Base-by-base conservation (phyloP, 1,284 basidiomycete species). In the Boletus albobrunnescens region DNA sequence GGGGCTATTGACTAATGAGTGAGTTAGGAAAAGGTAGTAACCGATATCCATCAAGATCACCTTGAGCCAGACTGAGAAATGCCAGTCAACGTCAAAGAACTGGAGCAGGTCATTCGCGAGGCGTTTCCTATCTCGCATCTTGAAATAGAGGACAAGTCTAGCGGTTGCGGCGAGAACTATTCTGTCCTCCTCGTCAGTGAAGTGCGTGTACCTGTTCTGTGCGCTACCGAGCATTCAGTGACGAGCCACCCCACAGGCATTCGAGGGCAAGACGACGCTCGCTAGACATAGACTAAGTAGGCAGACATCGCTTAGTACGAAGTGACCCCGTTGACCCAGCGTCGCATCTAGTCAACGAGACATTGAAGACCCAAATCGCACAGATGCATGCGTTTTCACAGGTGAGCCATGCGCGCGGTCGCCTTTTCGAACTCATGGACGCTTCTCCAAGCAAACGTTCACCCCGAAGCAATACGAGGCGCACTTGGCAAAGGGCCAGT, bases 321-420 rank as follows among this genome's bases (percentile, higher is more conserved):
- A 37, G 17, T 0, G 4, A 11, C 27, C 10, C 23, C 30, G 3
- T 39, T 50, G 38, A 54, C 36, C n/a, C n/a, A n/a, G n/a, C 24
- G 12, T 41, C 43, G 17, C 3, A 36, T 35, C 19, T 46, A 90
- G 87, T 91, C 46, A 90, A 91, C 59, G 82, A 87, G 26, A 57
- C 82, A 12, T 61, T 91, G 60, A 90, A 86, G 67, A 68, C 70
- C 7, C 73, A 89, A 56, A 89, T 91, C 48, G 71, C 83, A 1
- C 76, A 84, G 51, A 83, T 91, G 77, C 87, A 91, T 57, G 88
- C 87, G 4, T 91, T 91, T 65, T 88, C 87, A 9, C 87, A 91
- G 80, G 88, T 87, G 53, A 46, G 70, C 27, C 41, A 47, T 14
- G 12, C 13, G 2, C 5, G 3, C 22, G 13, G 0, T 6, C 16